A percentile compares a stretch with the other conserved stretches of the same genome.
Conservation (phyloP, 371 early-diverging fungal genomes). For the Mortierella sp. region DNA sequence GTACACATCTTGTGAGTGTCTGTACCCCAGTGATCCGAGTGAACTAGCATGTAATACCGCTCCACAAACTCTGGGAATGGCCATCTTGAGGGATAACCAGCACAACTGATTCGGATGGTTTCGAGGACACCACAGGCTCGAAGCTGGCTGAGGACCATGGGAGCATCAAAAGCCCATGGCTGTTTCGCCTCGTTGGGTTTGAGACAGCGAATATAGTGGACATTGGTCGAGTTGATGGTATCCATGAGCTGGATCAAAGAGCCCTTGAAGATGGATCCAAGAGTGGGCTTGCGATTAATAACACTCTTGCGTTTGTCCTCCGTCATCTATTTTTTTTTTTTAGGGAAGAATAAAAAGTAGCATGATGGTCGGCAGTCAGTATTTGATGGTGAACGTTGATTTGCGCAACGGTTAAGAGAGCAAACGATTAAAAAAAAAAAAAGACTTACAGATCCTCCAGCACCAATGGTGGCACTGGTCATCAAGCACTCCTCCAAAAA, state of each 20-base stretch:
- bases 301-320: slow-evolving; percentile 58
- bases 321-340: too few relatives aligned
- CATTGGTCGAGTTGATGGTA: slow-evolving; percentile 89
- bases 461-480: slow-evolving; percentile 56
- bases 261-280: slow-evolving; percentile 85
- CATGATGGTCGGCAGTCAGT: too few relatives aligned
- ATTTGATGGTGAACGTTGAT: too few relatives aligned
- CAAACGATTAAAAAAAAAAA: slow-evolving; percentile 1
- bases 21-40: slow-evolving; percentile 75
- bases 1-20: slow-evolving; percentile 67
- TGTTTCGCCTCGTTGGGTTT: slow-evolving; percentile 94
- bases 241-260: slow-evolving; percentile 91
- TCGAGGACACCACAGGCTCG: slow-evolving; percentile 99
- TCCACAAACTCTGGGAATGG: slow-evolving; percentile 91
- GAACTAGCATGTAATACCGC: slow-evolving; percentile 88
- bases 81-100: slow-evolving; percentile 96
- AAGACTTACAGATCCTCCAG: slow-evolving; percentile 32
- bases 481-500: slow-evolving; percentile 82
- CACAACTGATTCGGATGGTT: slow-evolving; percentile 97
- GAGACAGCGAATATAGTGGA: slow-evolving; percentile 97
- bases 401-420: too few relatives aligned
- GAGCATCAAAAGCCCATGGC: slow-evolving; percentile 87
- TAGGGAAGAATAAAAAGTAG: slow-evolving; percentile 9
- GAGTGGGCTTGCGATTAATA: slow-evolving; percentile 79
- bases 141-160: slow-evolving; percentile 92